phyloP scores from a whole-genome alignment of 129 eudicot genomes.

The Centella asiatica region DNA sequence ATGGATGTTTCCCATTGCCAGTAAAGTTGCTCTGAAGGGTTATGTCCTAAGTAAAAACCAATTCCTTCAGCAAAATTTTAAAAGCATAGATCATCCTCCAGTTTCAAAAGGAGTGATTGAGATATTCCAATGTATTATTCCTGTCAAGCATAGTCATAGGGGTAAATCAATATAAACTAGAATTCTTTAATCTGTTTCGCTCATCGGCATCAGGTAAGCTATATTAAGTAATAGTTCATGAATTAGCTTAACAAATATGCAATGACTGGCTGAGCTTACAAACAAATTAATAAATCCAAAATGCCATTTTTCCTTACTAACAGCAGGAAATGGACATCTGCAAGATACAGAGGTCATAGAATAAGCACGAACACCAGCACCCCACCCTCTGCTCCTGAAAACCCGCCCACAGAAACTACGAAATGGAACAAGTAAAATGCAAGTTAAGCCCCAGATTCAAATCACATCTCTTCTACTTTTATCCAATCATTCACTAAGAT shows the following conservation, averaged over 20 bases:
- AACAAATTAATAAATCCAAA: not conserved
- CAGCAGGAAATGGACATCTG: not conserved
- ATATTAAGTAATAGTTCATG: not conserved
- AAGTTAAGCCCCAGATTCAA: not conserved
- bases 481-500: not conserved
- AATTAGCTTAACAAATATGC: too few species aligned
- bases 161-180: not conserved
- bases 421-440: not conserved
- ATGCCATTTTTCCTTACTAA: not conserved
- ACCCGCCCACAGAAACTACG: not conserved
- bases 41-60: slow-evolving; percentile 32
- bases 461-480: not conserved
- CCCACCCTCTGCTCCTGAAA: not conserved
- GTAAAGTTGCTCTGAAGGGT: slow-evolving; percentile 28
- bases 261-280: too few species aligned
- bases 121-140: slow-evolving; percentile 16
- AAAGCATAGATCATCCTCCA: slow-evolving; percentile 20
- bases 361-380: not conserved
- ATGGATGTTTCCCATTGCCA: slow-evolving; percentile 49
- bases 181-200: not conserved
- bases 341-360: not conserved
- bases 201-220: not conserved
- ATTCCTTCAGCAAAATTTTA: slow-evolving; percentile 21
- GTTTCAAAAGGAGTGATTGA: slow-evolving; percentile 11
- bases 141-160: slow-evolving; percentile 23